A percentile compares a stretch with the other conserved stretches of the same genome.
Conservation (phyloP, 2,329 filamentous ascomycete species). For the Botrytis paeoniae region DNA sequence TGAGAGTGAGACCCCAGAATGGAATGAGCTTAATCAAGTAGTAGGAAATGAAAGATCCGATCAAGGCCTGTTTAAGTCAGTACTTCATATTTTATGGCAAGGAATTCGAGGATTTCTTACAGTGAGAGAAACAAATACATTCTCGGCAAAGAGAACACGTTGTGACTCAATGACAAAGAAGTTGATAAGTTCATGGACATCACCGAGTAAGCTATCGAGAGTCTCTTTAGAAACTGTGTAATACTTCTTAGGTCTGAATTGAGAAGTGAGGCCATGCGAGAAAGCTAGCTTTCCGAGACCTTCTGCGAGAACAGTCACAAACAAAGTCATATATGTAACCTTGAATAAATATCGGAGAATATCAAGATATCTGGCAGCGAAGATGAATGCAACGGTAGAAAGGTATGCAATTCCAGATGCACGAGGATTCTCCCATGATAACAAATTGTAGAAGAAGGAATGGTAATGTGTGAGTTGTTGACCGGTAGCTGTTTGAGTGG, state of each 20-base stretch:
- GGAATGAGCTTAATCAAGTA: slow-evolving; percentile 67
- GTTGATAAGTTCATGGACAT: slow-evolving; percentile 66
- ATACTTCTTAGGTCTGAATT: slow-evolving; percentile 65
- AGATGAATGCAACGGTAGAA: slow-evolving; percentile 56
- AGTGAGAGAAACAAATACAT: slow-evolving; percentile 55
- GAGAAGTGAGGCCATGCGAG: slow-evolving; percentile 60
- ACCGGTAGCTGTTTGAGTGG: slow-evolving; percentile 54
- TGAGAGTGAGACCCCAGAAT: slow-evolving; percentile 64
- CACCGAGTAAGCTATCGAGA: slow-evolving; percentile 58
- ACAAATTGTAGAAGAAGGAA: slow-evolving; percentile 66
- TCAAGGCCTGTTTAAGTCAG: slow-evolving; percentile 48
- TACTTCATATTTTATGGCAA: neutral
- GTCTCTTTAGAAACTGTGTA: slow-evolving; percentile 63
- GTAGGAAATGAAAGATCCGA: slow-evolving; percentile 63
- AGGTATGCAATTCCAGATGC: slow-evolving; percentile 64
- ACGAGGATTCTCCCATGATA: slow-evolving; percentile 67
- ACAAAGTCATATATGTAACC: slow-evolving; percentile 61
- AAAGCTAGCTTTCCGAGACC: slow-evolving; percentile 58
- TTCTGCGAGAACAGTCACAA: slow-evolving; percentile 59
- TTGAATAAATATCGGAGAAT: slow-evolving; percentile 63
- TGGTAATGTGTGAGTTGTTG: slow-evolving; percentile 67
- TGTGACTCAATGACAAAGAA: slow-evolving; percentile 70
- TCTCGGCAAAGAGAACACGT: slow-evolving; percentile 67
- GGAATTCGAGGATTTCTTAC: slow-evolving; percentile 45
- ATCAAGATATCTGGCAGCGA: slow-evolving; percentile 63